Percentiles rank a stretch among this genome's conserved stretches.
These are phyloP conservation scores for Anthostomella pinea DNA, from an alignment of 2,329 filamentous ascomycete genomes.

Conservation along the genomic window DNA sequence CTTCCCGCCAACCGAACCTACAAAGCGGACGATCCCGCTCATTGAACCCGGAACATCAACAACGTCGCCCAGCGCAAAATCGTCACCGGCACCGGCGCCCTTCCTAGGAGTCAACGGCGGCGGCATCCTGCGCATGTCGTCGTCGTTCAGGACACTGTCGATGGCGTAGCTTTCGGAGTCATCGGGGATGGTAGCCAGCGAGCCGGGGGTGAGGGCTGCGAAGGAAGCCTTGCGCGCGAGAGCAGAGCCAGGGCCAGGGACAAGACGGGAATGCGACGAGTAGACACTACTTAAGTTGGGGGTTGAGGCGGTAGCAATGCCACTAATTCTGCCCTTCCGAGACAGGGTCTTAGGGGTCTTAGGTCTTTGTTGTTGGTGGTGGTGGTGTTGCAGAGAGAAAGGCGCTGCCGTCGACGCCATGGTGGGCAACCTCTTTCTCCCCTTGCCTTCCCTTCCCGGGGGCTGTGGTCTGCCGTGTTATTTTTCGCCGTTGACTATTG, in stretches of 20 bases:
- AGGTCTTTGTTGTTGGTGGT: slow-evolving; percentile 18
- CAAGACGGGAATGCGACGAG: slow-evolving; percentile 46
- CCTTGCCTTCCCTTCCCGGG: slow-evolving; percentile 12
- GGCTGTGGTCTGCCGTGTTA: background rate
- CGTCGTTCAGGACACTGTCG: slow-evolving; percentile 50
- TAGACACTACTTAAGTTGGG: slow-evolving; percentile 57
- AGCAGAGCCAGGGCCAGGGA: slow-evolving; percentile 42
- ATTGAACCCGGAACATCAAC: slow-evolving; percentile 95
- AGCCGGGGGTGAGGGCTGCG: slow-evolving; percentile 63
- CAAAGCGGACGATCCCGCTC: slow-evolving; percentile 83
- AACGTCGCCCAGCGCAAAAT: slow-evolving; percentile 71
- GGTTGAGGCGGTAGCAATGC: slow-evolving; percentile 51
- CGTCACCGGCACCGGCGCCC: slow-evolving; percentile 42
- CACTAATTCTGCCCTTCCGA: slow-evolving; percentile 41
- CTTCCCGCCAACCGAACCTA: slow-evolving; percentile 84
- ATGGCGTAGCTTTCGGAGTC: slow-evolving; percentile 61
- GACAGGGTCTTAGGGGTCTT: slow-evolving; percentile 34
- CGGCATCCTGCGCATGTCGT: slow-evolving; percentile 23
- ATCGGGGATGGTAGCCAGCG: slow-evolving; percentile 65
- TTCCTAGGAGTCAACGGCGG: slow-evolving; percentile 53
- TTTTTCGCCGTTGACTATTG: background rate
- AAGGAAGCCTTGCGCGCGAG: slow-evolving; percentile 67
- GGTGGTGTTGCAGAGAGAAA: slow-evolving; percentile 31
- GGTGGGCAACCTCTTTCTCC: slow-evolving; percentile 27
- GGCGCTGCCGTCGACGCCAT: slow-evolving; percentile 35